Base-by-base conservation (phyloP, 1,284 basidiomycete species). In the Cutaneotrichosporon daszewskae region DNA sequence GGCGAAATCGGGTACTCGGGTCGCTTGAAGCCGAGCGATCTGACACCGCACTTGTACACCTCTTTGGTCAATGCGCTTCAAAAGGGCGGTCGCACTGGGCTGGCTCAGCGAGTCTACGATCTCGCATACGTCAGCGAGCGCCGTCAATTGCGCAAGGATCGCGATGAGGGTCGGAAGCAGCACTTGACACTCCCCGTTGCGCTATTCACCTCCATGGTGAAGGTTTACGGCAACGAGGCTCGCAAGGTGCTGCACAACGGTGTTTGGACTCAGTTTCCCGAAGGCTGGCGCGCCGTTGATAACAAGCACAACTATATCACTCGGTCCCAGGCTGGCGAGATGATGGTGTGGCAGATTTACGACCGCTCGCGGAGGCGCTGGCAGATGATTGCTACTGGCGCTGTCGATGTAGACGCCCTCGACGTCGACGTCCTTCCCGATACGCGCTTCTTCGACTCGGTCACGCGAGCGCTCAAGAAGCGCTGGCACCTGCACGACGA, bases 31-130 rank as follows among this genome's bases (percentile, higher is more conserved):
- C 47, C 55, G 10, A 25, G 45, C 12, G 23, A 33, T 0, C 40
- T 62, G n/a, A 32, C 49, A 6, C 45, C 54, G 12, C 17, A 37
- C 5, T 36, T 64, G 1, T 66, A 59, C 34, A 22, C 48, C 2
- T 47, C 54, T 9, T 41, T 69, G 6, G 25, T 67, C 2, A 36
- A 43, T 3, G 60, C 47, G 0, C 39, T 67, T 1, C 51, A 53
- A 14, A 57, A 64, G 34, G 37, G 47, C 2, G 59, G 59, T 9
- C 47, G 55, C 17, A 56, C 53, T 1, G 57, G 57, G 6, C 47
- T 69, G 1, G 62, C 59, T 3, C 62, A 66, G 39, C 51, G 64
- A 11, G 46, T 69, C 2, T 66, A 48, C 45, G 27, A 24, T 4
- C 39, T 62, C 11, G 62, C 60, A 6, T 32, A 47, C 19, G 44